Evolutionary conservation across 2,329 filamentous ascomycete genomes (phyloP), one percentile per base, ranked within the genome.

Genomic region (Lecanicillium sp.): DNA sequence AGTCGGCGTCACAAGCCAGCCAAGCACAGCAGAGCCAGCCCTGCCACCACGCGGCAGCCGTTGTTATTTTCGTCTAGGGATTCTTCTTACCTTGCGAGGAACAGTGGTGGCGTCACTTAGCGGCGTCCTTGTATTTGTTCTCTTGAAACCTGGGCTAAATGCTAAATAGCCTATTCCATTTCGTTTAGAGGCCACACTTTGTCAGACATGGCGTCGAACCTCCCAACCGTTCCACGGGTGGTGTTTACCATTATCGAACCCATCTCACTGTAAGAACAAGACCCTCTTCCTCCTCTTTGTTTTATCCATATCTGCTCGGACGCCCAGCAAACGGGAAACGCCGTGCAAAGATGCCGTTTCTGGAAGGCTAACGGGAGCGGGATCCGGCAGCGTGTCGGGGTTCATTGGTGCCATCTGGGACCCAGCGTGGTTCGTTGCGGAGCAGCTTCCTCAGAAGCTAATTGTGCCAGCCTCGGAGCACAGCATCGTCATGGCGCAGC

Each of bases 231-330:
- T 51, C 82, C 82, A 11, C 70, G 79, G 43, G 56, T 82, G 34
- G 64, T 84, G 35, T 84, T 87, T 47, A 82, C 78, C 20, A 57
- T 84, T 39, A 54, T 84, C 30, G 82, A 87, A 58, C 82, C 82
- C 22, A 64, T 84, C 43, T 80, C 79, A 15, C 66, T 84, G 79
- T 83, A 68, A 61, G 71, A 25, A 25, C n/a, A n/a, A n/a, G n/a
- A n/a, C n/a, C n/a, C n/a, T n/a, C n/a, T n/a, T n/a, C n/a, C n/a
- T n/a, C n/a, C n/a, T n/a, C n/a, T n/a, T n/a, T n/a, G n/a, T n/a
- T n/a, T n/a, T n/a, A n/a, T n/a, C n/a, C n/a, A n/a, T n/a, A n/a
- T n/a, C n/a, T n/a, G n/a, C n/a, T n/a, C n/a, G n/a, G n/a, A n/a
- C n/a, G n/a, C n/a, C n/a, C n/a, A n/a, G n/a, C n/a, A n/a, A n/a